phyloP scores from a whole-genome alignment of 148 eudicot species.

The Rhododendron vialii region DNA sequence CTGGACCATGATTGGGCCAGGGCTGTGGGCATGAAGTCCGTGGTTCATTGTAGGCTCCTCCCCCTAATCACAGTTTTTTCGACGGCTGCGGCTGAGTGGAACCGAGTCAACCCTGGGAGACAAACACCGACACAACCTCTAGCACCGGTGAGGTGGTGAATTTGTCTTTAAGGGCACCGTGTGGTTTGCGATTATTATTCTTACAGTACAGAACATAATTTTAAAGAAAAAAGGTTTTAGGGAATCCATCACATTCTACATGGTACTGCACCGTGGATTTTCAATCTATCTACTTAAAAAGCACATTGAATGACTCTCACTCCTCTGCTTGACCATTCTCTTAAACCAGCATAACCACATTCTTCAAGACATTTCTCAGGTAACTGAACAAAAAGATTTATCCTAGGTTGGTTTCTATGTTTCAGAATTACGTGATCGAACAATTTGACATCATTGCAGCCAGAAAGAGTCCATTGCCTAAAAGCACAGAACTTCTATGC shows the following conservation, averaged over 20 bases:
- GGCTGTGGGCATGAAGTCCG: too few relatives aligned
- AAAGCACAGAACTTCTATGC: neutral
- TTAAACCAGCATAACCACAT: neutral
- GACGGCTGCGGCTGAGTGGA: too few relatives aligned
- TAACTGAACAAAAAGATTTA: neutral
- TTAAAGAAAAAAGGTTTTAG: neutral
- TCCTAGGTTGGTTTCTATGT: neutral
- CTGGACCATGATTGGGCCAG: too few relatives aligned
- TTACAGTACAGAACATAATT: neutral
- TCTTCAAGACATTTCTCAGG: neutral
- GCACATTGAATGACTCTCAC: neutral
- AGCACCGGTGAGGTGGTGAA: too few relatives aligned
- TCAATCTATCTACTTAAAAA: neutral
- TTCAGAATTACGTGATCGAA: neutral
- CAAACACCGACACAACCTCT: too few relatives aligned
- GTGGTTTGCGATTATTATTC: too few relatives aligned
- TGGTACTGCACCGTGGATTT: neutral
- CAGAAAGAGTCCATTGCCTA: neutral
- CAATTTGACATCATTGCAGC: neutral
- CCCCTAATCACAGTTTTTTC: too few relatives aligned
- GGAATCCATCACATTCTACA: neutral
- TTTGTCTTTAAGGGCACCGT: too few relatives aligned
- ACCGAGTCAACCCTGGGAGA: too few relatives aligned
- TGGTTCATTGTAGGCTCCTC: too few relatives aligned
- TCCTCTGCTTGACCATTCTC: neutral